phyloP scores from a whole-genome alignment of 2,329 filamentous ascomycete genomes.

The Aspergillus piperis region DNA sequence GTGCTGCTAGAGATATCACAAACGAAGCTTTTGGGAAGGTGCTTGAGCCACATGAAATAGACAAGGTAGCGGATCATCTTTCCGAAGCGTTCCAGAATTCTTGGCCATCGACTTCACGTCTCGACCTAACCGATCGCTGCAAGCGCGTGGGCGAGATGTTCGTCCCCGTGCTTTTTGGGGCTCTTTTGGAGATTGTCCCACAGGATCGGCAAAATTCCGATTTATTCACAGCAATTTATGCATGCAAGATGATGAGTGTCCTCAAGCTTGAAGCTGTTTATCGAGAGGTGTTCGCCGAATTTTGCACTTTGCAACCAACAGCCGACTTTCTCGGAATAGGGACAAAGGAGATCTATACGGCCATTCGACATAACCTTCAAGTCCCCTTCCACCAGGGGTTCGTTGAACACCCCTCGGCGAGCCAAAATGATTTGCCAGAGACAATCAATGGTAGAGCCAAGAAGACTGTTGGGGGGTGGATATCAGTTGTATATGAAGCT shows the following conservation, averaged over 20 bases:
- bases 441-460: conserved; percentile 1
- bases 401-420: background rate
- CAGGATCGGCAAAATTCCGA: background rate
- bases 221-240: background rate
- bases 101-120: conserved; percentile 4
- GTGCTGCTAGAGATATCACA: background rate
- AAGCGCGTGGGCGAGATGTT: background rate
- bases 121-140: conserved; percentile 1
- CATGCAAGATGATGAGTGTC: background rate
- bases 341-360: background rate
- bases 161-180: background rate
- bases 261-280: background rate
- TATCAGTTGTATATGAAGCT: conserved; percentile 9
- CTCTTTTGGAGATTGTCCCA: background rate
- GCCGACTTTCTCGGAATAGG: background rate
- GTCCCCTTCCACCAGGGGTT: conserved; percentile 10
- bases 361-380: background rate
- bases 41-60: background rate
- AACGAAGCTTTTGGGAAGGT: background rate
- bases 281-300: background rate
- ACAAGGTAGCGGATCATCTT: background rate
- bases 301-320: background rate
- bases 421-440: background rate
- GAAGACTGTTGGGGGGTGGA: conserved; percentile 4
- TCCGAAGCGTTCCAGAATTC: background rate